phyloP scores from a whole-genome alignment of 768 basidiomycete species.

The Daedaleopsis nitida region DNA sequence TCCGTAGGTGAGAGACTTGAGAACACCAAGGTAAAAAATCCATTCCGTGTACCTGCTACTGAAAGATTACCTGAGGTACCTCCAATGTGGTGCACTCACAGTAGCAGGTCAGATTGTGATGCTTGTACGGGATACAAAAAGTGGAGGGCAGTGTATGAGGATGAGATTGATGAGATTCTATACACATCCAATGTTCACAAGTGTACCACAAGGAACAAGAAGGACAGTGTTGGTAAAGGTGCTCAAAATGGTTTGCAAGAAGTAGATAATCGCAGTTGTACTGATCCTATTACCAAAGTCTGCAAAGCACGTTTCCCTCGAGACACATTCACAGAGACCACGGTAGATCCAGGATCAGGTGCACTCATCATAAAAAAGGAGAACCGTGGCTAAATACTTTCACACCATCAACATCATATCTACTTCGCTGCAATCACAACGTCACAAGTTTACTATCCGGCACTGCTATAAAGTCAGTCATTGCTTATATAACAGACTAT shows the following conservation, averaged over 20 bases:
- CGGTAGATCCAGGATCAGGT: neutral
- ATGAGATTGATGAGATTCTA: neutral
- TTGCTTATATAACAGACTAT: constrained; percentile 1
- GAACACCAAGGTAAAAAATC: neutral
- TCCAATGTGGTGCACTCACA: neutral
- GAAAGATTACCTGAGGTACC: neutral
- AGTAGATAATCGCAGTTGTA: neutral
- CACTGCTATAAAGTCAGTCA: neutral
- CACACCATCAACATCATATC: neutral
- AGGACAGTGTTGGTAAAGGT: neutral
- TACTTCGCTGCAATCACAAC: neutral
- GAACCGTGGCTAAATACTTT: constrained; percentile 4
- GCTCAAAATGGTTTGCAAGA: neutral
- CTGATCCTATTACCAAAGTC: neutral
- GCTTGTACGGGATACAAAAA: neutral
- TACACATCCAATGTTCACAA: neutral
- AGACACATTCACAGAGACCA: neutral
- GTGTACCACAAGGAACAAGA: neutral
- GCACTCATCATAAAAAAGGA: constrained; percentile 1
- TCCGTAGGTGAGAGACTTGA: too few species aligned
- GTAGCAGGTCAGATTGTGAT: neutral
- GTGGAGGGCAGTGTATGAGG: neutral
- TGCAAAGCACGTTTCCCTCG: constrained; percentile 1
- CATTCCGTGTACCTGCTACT: neutral
- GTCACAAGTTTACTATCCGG: neutral